A percentile compares a stretch with the other conserved stretches of the same genome.
Conservation (phyloP, 2,329 filamentous ascomycete species). For the Aspergillus ochraceus region DNA sequence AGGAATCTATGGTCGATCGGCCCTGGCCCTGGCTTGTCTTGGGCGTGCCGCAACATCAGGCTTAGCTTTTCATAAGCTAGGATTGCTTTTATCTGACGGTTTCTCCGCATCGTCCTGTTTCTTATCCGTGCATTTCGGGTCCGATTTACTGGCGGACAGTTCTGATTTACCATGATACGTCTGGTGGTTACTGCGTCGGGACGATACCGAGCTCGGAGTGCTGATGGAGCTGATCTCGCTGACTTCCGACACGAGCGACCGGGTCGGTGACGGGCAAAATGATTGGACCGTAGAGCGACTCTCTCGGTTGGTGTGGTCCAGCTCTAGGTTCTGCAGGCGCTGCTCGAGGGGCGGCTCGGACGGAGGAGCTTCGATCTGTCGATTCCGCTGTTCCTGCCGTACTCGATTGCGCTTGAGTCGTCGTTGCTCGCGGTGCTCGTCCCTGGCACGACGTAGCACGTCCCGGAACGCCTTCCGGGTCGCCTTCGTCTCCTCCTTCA, state of each 20-base stretch:
- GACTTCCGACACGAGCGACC: slow-evolving; percentile 14
- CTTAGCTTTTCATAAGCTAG: neutral
- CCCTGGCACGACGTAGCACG: slow-evolving; percentile 35
- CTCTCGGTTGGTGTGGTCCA: slow-evolving; percentile 14
- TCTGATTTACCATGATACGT: neutral
- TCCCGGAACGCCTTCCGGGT: slow-evolving; percentile 40
- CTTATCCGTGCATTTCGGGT: slow-evolving; percentile 2
- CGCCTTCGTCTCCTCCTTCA: slow-evolving; percentile 39
- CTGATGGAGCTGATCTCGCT: slow-evolving; percentile 21
- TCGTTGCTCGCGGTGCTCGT: slow-evolving; percentile 34
- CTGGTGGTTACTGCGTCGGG: neutral
- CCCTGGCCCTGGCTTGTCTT: neutral
- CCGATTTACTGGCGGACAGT: neutral
- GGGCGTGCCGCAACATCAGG: neutral
- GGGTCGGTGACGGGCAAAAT: slow-evolving; percentile 8
- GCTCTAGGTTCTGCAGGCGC: slow-evolving; percentile 21
- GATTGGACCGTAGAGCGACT: slow-evolving; percentile 14
- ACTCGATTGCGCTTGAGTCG: slow-evolving; percentile 23
- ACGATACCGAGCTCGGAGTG: slow-evolving; percentile 20
- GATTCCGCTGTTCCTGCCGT: slow-evolving; percentile 20
- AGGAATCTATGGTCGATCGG: neutral
- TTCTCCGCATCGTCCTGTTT: slow-evolving; percentile 4
- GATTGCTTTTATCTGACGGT: neutral
- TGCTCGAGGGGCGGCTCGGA: slow-evolving; percentile 20
- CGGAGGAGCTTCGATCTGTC: slow-evolving; percentile 8